phyloP scores from a whole-genome alignment of 2,329 filamentous ascomycete species.

The Trichoderma koningii region DNA sequence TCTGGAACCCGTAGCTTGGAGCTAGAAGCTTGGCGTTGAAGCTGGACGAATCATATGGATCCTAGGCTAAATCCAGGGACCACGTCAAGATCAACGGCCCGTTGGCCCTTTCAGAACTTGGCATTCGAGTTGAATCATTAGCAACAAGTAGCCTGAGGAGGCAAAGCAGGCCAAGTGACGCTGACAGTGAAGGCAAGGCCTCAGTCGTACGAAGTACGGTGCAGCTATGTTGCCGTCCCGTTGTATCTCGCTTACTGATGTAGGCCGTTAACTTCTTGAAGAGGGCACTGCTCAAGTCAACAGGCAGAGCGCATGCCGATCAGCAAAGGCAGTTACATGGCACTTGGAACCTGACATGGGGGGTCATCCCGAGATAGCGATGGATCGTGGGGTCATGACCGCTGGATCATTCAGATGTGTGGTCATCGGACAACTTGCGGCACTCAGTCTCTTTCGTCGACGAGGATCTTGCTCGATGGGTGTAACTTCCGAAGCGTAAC shows the following conservation, averaged over 20 bases:
- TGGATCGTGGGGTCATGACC: not conserved
- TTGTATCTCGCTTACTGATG: not conserved
- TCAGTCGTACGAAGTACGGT: not conserved
- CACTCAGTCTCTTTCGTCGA: not conserved
- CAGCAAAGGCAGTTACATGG: not conserved
- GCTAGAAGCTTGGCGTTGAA: slow-evolving; percentile 3
- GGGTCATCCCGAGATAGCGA: not conserved
- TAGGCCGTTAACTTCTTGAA: not conserved
- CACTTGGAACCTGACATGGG: not conserved
- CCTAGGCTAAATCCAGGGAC: not conserved
- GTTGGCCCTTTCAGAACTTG: not conserved
- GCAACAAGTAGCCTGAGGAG: too few relatives aligned
- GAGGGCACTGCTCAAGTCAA: not conserved
- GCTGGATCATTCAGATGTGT: not conserved
- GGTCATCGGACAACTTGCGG: not conserved
- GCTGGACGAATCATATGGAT: slow-evolving; percentile 13
- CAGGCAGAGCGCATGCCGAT: not conserved
- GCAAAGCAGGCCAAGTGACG: not conserved
- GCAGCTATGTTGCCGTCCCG: not conserved
- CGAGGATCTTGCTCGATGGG: not conserved
- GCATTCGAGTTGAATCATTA: not conserved
- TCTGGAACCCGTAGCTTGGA: slow-evolving; percentile 17
- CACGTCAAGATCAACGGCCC: slow-evolving; percentile 20
- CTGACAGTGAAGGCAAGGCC: not conserved
- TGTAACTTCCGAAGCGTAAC: not conserved